Evolutionary conservation across 352 stramenopile genomes (phyloP).

Genomic region (Pythium graminicola): DNA sequence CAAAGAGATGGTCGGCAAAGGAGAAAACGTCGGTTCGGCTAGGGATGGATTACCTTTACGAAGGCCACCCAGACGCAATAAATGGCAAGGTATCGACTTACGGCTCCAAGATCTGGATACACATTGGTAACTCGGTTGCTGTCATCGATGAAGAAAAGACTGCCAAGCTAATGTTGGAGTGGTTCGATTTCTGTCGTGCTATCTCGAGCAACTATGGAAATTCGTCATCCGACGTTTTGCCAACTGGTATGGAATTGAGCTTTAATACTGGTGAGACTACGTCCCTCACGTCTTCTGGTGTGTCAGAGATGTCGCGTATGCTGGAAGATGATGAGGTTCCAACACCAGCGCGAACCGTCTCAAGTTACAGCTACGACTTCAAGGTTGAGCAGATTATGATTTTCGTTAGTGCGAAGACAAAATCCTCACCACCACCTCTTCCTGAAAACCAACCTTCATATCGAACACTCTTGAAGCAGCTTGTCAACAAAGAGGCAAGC

Average conservation of each 20-base stretch:
- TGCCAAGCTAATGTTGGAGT: conserved; percentile 48
- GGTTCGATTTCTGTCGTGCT: conserved; percentile 45
- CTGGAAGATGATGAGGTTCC: conserved; percentile 7
- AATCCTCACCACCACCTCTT: conserved; percentile 14
- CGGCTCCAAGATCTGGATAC: conserved; percentile 62
- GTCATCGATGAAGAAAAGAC: conserved; percentile 76
- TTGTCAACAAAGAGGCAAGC: conserved; percentile 56
- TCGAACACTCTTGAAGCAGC: conserved; percentile 60
- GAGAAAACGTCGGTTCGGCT: conserved; percentile 34
- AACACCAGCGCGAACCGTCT: conserved; percentile 2
- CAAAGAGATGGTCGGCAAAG: conserved; percentile 6
- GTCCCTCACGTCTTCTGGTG: conserved; percentile 21
- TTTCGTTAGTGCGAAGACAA: conserved; percentile 61
- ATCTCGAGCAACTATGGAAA: conserved; percentile 49
- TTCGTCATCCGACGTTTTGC: not conserved
- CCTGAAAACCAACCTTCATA: conserved; percentile 59
- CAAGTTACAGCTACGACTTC: conserved; percentile 72
- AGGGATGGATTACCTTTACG: conserved; percentile 63
- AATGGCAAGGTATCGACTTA: conserved; percentile 45
- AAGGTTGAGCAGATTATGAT: conserved; percentile 58
- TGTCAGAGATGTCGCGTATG: conserved; percentile 5
- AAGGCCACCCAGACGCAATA: conserved; percentile 51
- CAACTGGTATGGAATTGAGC: not conserved
- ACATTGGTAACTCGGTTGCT: conserved; percentile 57
- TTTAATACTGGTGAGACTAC: conserved; percentile 16